Evolutionary conservation across 2,329 filamentous ascomycete species (phyloP).

Genomic region (Aspergillus puulaauensis): DNA sequence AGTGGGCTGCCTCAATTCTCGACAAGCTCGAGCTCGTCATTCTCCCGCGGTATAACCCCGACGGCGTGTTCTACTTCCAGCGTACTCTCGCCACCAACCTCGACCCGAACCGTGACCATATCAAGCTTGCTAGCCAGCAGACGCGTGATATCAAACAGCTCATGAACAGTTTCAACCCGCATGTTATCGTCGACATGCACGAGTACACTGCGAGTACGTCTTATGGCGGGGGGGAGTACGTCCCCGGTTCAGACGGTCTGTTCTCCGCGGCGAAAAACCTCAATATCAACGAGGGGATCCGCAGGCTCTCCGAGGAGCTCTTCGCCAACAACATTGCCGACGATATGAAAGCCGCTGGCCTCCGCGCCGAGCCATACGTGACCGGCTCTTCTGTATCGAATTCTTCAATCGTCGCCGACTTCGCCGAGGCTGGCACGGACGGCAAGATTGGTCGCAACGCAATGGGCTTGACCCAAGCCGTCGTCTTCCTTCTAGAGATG

Average conservation of each 20-base stretch:
- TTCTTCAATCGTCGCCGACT: neutral
- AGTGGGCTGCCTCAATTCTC: neutral
- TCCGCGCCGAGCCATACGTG: conserved; percentile 8
- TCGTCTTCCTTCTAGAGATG: conserved; percentile 6
- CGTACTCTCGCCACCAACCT: conserved; percentile 2
- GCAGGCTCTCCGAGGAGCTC: conserved; percentile 4
- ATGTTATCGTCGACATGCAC: conserved; percentile 7
- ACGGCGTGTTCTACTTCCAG: conserved; percentile 8
- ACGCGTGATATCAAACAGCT: conserved; percentile 7
- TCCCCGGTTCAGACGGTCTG: conserved; percentile 1
- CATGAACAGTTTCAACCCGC: neutral
- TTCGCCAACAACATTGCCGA: conserved; percentile 5
- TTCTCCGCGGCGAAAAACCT: conserved; percentile 9
- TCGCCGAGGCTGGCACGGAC: conserved; percentile 8
- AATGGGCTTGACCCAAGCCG: conserved; percentile 7
- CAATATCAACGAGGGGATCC: conserved; percentile 6
- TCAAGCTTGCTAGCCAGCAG: conserved; percentile 7
- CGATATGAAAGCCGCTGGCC: conserved; percentile 2
- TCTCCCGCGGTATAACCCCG: neutral
- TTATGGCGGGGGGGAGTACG: neutral
- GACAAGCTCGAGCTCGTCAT: conserved; percentile 2
- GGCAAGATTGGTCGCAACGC: conserved; percentile 6
- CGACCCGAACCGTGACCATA: conserved; percentile 9
- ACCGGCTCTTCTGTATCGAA: conserved; percentile 1
- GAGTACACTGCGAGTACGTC: neutral